A percentile compares a stretch with the other conserved stretches of the same genome.
These are phyloP conservation scores for Dalechampia spathulata DNA, from an alignment of 441 rosid species.

Conservation along the genomic window DNA sequence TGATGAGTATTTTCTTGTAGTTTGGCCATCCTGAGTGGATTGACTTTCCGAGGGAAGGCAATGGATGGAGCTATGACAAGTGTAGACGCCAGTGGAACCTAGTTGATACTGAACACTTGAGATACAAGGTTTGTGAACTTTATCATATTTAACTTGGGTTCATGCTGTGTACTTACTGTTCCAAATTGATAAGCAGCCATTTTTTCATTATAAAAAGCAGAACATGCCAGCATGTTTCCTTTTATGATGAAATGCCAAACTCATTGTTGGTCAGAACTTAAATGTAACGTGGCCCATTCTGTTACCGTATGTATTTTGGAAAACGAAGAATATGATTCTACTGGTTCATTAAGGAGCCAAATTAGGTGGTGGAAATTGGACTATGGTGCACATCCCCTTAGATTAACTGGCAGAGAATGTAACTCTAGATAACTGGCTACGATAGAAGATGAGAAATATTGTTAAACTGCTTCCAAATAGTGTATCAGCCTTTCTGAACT, in stretches of 20 bases:
- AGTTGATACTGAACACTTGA: constrained; percentile 50
- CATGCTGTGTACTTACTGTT: constrained; percentile 1
- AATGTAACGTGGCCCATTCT: background rate
- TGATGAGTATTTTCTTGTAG: constrained; percentile 31
- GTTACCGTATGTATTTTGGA: background rate
- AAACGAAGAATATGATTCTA: background rate
- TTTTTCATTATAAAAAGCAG: background rate
- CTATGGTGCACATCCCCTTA: background rate
- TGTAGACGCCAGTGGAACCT: constrained; percentile 79
- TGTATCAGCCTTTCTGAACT: background rate
- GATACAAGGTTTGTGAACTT: constrained; percentile 57
- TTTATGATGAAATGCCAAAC: background rate
- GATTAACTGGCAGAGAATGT: too few relatives aligned
- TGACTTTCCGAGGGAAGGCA: constrained; percentile 87
- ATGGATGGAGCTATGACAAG: constrained; percentile 77
- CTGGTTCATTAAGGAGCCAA: background rate
- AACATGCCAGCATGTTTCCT: background rate
- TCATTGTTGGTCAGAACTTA: background rate
- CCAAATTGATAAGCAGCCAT: background rate
- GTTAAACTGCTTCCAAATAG: background rate
- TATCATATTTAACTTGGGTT: constrained; percentile 4
- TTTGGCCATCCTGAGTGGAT: constrained; percentile 96
- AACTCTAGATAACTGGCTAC: background rate
- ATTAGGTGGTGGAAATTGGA: background rate
- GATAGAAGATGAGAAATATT: background rate